Base-by-base conservation (phyloP, 768 basidiomycete genomes). In the Thelephora aurantiotincta region DNA sequence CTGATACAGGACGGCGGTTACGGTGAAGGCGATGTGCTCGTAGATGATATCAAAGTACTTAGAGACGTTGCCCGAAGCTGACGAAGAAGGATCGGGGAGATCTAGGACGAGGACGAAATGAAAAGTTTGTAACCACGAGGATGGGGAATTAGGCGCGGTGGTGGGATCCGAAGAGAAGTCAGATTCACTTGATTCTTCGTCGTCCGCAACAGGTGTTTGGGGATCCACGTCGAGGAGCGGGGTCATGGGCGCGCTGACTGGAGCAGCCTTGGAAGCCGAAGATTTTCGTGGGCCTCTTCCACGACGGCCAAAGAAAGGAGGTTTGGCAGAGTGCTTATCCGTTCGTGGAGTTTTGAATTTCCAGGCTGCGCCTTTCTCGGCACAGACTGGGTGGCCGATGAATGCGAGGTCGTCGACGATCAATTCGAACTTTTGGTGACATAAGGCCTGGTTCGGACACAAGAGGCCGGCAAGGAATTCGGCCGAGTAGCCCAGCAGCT, bases 391-490 rank as follows among this genome's bases (percentile, higher is more conserved):
- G 61, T 98, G 93, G 0, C 96, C 96, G 38, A 97, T 72, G 61
- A 97, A 98, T 5, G 80, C 87, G 20, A 98, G 71, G 55, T 92
- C 82, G 59, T 98, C 92, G 20, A 96, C 82, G 35, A 88, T 65
- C 26, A 99, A 74, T 60, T 94, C 91, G 58, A 96, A 97, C 57
- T 89, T 89, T 61, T 90, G 87, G 63, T 99, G 90, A 56, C 91
- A 96, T 62, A 92, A 77, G 12, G 79, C 71, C 26, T 69, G 65
- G 41, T 79, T 73, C 0, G 94, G 92, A 50, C 83, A 85, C 2
- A 98, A 70, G 53, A 94, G 66, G 38, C 73, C 74, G 20, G 88
- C 86, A 26, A 98, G 70, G 57, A 90, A 86, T 50, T 85, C 81
- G 5, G 82, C 68, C 3, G 82, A 74, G 61, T 86, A 93, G 2